Evolutionary conservation across 768 basidiomycete species (phyloP).

Genomic region (Suillus luteus): DNA sequence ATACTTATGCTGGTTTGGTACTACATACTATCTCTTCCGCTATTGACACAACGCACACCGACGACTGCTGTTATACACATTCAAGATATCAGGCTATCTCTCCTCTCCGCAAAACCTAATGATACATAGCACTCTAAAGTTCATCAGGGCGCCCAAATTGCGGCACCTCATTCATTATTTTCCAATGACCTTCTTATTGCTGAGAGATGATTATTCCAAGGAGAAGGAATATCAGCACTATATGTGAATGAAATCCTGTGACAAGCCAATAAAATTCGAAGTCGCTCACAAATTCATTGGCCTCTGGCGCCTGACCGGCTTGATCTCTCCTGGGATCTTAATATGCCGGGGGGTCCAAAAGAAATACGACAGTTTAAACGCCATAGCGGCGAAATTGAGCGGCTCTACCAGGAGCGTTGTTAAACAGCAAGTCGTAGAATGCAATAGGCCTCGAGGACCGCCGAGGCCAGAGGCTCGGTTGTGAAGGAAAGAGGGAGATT

Average conservation of each 20-base stretch:
- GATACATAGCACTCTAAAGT: constrained; percentile 10
- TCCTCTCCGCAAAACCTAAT: neutral
- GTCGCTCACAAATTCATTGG: constrained; percentile 29
- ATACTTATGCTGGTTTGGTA: neutral
- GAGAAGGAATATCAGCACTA: constrained; percentile 32
- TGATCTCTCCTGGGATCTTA: constrained; percentile 48
- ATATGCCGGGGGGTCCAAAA: constrained; percentile 54
- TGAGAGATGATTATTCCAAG: constrained; percentile 31
- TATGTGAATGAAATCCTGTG: neutral
- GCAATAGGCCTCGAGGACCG: neutral
- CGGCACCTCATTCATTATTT: constrained; percentile 1
- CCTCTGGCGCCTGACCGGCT: constrained; percentile 25
- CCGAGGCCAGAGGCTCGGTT: neutral
- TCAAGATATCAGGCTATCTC: neutral
- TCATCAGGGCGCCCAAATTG: constrained; percentile 10
- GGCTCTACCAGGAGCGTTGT: constrained; percentile 6
- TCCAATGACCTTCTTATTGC: constrained; percentile 37
- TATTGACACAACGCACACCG: neutral
- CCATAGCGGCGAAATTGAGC: neutral
- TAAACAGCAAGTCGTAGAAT: neutral
- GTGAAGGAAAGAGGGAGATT: constrained; percentile 4
- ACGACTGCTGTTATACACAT: neutral
- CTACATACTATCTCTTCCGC: neutral
- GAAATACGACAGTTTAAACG: constrained; percentile 55
- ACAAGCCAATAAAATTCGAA: neutral